Percentiles rank a stretch among this genome's conserved stretches.
These are phyloP conservation scores for Rhodamnia rubescens DNA, from an alignment of 345 rosid genomes.

Conservation along the genomic window DNA sequence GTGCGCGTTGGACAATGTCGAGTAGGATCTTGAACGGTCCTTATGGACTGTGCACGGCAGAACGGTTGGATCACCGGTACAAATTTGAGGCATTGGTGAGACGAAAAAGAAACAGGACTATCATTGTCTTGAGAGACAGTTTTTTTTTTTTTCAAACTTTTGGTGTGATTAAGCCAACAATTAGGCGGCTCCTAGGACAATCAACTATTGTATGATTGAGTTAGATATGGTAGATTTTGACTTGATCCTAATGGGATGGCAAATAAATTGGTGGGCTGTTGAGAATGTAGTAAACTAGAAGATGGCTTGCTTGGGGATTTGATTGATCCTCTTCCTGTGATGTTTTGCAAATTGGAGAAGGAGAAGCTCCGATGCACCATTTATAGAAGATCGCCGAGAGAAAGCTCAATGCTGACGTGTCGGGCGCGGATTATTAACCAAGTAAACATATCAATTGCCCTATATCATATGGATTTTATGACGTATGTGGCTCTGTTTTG, in stretches of 20 bases:
- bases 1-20: background rate
- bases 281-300: background rate
- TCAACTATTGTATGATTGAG: background rate
- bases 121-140: background rate
- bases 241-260: background rate
- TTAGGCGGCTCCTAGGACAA: background rate
- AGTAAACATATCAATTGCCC: too few relatives aligned
- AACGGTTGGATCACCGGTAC: background rate
- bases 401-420: too few relatives aligned
- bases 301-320: too few relatives aligned
- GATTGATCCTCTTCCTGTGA: too few relatives aligned
- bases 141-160: background rate
- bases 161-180: background rate
- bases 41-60: background rate
- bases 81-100: background rate
- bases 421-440: too few relatives aligned
- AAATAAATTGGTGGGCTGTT: background rate
- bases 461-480: too few relatives aligned
- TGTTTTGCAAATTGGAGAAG: too few relatives aligned
- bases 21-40: background rate
- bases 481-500: too few relatives aligned
- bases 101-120: background rate
- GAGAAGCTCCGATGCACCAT: too few relatives aligned
- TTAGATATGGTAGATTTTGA: background rate
- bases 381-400: too few relatives aligned